These are phyloP conservation scores for Eucalyptus erythrocorys DNA, from an alignment of 345 rosid species.

Conservation along the genomic window DNA sequence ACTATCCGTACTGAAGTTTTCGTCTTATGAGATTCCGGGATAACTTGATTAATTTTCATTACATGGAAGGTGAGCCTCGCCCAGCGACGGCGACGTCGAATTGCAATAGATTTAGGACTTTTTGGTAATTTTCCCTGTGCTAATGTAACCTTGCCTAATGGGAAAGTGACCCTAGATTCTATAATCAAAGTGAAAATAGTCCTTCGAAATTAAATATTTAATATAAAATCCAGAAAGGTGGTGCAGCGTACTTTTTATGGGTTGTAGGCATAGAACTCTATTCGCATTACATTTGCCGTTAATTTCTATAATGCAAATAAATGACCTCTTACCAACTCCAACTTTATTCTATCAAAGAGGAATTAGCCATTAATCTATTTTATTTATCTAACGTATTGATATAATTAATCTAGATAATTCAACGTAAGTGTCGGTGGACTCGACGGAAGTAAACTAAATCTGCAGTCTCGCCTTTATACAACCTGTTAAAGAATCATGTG, in stretches of 20 bases:
- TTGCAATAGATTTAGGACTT: no score
- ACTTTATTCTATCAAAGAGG: neutral
- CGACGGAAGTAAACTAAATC: neutral
- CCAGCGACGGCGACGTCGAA: no score
- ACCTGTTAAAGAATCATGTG: accelerated
- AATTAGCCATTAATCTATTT: neutral
- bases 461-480: neutral
- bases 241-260: neutral
- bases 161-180: neutral
- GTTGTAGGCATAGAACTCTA: neutral
- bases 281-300: neutral
- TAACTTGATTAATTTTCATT: neutral
- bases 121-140: no score
- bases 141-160: neutral
- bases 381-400: neutral
- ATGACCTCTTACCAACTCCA: neutral
- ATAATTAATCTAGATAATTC: neutral
- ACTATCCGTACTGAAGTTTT: neutral
- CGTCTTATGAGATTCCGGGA: neutral
- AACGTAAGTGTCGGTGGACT: neutral
- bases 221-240: neutral
- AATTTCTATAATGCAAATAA: neutral
- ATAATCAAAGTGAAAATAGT: neutral
- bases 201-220: neutral
- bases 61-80: no score